Conservation (phyloP, 768 basidiomycete species). For the Clitopilus hobsonii region DNA sequence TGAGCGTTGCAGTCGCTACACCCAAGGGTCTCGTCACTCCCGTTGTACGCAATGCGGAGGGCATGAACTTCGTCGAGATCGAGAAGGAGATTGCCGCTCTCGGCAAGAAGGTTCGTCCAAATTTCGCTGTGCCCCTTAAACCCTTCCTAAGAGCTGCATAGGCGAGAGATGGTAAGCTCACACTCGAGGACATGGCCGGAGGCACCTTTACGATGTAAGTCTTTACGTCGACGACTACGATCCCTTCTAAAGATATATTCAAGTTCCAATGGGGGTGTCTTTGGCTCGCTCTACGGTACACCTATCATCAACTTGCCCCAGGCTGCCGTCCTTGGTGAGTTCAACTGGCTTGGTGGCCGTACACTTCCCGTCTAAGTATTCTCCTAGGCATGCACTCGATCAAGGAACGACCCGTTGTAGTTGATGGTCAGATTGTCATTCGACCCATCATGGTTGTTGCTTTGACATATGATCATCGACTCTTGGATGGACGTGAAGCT, state of each 20-base stretch:
- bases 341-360: neutral
- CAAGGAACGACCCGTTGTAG: conserved; percentile 87
- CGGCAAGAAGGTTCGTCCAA: conserved; percentile 71
- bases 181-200: conserved; percentile 97
- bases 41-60: conserved; percentile 87
- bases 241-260: neutral
- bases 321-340: conserved; percentile 81
- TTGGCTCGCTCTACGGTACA: conserved; percentile 96
- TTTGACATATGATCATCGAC: conserved; percentile 91
- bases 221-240: neutral
- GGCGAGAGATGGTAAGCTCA: conserved; percentile 89
- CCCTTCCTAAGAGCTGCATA: conserved; percentile 16
- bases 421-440: conserved; percentile 93
- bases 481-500: conserved; percentile 94
- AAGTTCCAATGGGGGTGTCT: conserved; percentile 98
- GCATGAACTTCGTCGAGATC: conserved; percentile 82
- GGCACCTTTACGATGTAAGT: conserved; percentile 97
- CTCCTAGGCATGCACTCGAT: conserved; percentile 85
- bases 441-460: conserved; percentile 96
- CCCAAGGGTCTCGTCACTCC: conserved; percentile 98
- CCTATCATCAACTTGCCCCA: conserved; percentile 98
- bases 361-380: neutral
- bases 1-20: conserved; percentile 95
- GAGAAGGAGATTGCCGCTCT: conserved; percentile 89
- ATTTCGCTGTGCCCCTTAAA: neutral